Percentiles rank a stretch among this genome's conserved stretches.
Evolutionary conservation across 1,284 basidiomycete genomes (phyloP).

Genomic region (Ustilago loliicola): DNA sequence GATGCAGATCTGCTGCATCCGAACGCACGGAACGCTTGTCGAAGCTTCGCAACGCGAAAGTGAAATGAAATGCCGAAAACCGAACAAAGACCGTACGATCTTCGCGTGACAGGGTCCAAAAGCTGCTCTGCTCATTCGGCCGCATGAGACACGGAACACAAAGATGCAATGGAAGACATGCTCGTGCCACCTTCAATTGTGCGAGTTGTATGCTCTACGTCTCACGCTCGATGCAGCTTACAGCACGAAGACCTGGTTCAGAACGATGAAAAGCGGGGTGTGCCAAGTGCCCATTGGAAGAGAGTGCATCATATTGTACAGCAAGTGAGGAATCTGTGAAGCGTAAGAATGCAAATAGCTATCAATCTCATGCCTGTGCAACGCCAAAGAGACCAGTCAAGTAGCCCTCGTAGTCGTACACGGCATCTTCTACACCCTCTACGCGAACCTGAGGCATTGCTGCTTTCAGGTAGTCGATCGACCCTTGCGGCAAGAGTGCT

Average conservation of each 20-base stretch:
- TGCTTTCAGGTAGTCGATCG: constrained; percentile 81
- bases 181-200: no score
- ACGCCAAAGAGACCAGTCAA: constrained; percentile 53
- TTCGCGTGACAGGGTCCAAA: constrained; percentile 9
- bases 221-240: background rate
- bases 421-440: constrained; percentile 57
- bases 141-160: background rate
- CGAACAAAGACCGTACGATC: constrained; percentile 13
- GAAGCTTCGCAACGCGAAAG: constrained; percentile 7
- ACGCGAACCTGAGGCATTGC: constrained; percentile 61
- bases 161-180: no score
- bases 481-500: constrained; percentile 82
- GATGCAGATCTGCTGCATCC: constrained; percentile 1
- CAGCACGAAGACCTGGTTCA: background rate
- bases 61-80: constrained; percentile 5
- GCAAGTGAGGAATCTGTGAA: constrained; percentile 3
- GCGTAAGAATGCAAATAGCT: background rate
- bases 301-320: constrained; percentile 20
- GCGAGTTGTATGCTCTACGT: background rate
- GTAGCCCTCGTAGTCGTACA: constrained; percentile 64
- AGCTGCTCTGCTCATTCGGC: constrained; percentile 5
- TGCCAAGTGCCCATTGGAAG: background rate
- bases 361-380: constrained; percentile 20
- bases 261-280: background rate
- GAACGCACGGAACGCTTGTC: background rate